These are phyloP conservation scores for Colletotrichum trifolii DNA, from an alignment of 2,329 filamentous ascomycete genomes.

Conservation along the genomic window DNA sequence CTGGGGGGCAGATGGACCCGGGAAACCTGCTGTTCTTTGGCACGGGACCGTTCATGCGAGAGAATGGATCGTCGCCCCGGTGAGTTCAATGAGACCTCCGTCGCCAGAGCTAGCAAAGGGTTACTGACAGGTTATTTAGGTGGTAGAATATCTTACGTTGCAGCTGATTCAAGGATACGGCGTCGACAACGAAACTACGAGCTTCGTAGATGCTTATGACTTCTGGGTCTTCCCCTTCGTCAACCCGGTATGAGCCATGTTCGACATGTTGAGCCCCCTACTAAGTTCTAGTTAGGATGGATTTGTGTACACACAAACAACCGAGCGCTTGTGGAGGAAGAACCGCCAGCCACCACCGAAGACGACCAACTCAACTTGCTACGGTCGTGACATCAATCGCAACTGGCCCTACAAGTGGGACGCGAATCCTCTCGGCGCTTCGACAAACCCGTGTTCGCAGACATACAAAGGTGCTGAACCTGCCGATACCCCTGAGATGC, in stretches of 20 bases:
- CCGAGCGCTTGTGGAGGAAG: slow-evolving; percentile 62
- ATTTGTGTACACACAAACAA: slow-evolving; percentile 59
- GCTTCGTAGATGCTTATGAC: slow-evolving; percentile 65
- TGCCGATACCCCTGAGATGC: slow-evolving; percentile 58
- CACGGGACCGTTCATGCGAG: slow-evolving; percentile 64
- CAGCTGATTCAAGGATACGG: slow-evolving; percentile 56
- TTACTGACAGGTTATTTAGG: background rate
- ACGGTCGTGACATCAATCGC: slow-evolving; percentile 64
- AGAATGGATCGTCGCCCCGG: slow-evolving; percentile 64
- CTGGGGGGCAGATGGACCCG: slow-evolving; percentile 54
- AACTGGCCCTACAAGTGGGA: slow-evolving; percentile 65
- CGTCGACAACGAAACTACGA: slow-evolving; percentile 47
- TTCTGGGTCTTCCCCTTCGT: slow-evolving; percentile 64
- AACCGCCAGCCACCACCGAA: slow-evolving; percentile 55
- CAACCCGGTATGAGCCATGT: slow-evolving; percentile 55
- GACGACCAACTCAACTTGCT: slow-evolving; percentile 47
- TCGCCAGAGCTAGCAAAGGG: slow-evolving; percentile 43
- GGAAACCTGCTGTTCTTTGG: slow-evolving; percentile 60
- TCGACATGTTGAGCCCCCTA: background rate
- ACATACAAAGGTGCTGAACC: slow-evolving; percentile 54
- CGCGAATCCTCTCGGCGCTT: slow-evolving; percentile 54
- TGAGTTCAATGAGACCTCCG: slow-evolving; percentile 48
- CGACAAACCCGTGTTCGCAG: slow-evolving; percentile 59
- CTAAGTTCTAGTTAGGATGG: slow-evolving; percentile 41
- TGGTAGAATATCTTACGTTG: slow-evolving; percentile 60